Conservation (phyloP, 1,284 basidiomycete species). For the Stereum hirsutum region DNA sequence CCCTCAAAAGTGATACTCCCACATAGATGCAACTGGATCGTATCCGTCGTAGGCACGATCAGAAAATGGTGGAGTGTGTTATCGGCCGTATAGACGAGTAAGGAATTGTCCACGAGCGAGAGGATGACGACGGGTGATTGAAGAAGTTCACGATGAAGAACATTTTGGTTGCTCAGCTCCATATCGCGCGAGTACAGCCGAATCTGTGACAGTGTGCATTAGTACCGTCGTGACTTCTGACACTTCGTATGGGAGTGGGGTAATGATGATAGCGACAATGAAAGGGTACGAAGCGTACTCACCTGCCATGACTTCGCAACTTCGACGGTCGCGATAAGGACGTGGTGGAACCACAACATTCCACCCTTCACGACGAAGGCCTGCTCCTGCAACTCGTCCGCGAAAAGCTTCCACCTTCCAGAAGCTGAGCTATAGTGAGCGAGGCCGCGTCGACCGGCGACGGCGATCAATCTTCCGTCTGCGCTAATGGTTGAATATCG, state of each 20-base stretch:
- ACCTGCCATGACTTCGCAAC: constrained; percentile 76
- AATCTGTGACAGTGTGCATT: constrained; percentile 39
- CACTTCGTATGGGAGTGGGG: neutral
- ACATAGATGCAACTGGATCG: constrained; percentile 82
- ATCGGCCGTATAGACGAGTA: constrained; percentile 96
- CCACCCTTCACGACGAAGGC: constrained; percentile 88
- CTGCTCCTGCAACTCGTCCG: constrained; percentile 80
- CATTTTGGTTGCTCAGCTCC: constrained; percentile 80
- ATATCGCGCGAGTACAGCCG: constrained; percentile 94
- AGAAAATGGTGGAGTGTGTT: constrained; percentile 93
- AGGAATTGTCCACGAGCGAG: constrained; percentile 89
- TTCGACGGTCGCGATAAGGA: constrained; percentile 88
- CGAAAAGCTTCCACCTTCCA: constrained; percentile 93
- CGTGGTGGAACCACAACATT: constrained; percentile 94
- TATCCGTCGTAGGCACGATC: constrained; percentile 78
- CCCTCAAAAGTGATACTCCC: constrained; percentile 95
- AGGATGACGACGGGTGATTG: constrained; percentile 75
- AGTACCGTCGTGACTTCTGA: constrained; percentile 1
- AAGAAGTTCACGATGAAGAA: constrained; percentile 79
- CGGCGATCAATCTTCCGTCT: constrained; percentile 88
- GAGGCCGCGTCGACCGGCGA: constrained; percentile 87
- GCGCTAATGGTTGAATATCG: constrained; percentile 87
- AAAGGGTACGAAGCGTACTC: constrained; percentile 11
- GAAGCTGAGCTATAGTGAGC: constrained; percentile 92
- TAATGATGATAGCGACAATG: too few relatives aligned